Percentiles rank a stretch among this genome's conserved stretches.
phyloP scores from a whole-genome alignment of 371 early-diverging fungal genomes.

The Saksenaea oblongispora region DNA sequence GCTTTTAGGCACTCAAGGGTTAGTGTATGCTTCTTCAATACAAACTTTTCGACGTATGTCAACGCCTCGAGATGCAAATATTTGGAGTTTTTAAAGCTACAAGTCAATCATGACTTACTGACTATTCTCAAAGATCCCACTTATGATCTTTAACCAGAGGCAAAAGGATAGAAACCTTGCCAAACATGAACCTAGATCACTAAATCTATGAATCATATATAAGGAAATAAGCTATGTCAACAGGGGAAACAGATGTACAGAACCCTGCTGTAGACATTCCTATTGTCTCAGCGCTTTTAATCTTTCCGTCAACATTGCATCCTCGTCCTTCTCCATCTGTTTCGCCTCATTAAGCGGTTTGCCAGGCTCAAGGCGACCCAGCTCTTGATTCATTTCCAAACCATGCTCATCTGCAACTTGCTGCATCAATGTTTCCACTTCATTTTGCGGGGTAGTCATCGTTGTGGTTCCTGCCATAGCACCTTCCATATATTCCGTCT shows the following conservation, averaged over 20 bases:
- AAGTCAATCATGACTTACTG: background rate
- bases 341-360: conserved; percentile 23
- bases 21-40: background rate
- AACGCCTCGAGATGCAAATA: background rate
- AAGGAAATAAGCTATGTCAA: background rate
- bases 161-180: background rate
- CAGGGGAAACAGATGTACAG: background rate
- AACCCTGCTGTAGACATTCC: background rate
- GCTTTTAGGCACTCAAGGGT: background rate
- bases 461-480: conserved; percentile 88
- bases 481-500: conserved; percentile 90
- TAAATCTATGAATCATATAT: background rate
- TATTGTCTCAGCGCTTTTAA: conserved; percentile 35
- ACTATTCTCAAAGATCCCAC: background rate
- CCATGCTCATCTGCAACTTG: conserved; percentile 95
- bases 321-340: conserved; percentile 35
- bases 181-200: background rate
- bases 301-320: conserved; percentile 33
- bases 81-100: background rate
- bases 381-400: conserved; percentile 72
- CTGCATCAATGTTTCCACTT: conserved; percentile 91
- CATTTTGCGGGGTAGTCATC: conserved; percentile 84
- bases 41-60: background rate
- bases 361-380: conserved; percentile 54
- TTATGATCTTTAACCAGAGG: background rate